phyloP scores from a whole-genome alignment of 352 stramenopile species.

The Pythium rhizo-oryzae region DNA sequence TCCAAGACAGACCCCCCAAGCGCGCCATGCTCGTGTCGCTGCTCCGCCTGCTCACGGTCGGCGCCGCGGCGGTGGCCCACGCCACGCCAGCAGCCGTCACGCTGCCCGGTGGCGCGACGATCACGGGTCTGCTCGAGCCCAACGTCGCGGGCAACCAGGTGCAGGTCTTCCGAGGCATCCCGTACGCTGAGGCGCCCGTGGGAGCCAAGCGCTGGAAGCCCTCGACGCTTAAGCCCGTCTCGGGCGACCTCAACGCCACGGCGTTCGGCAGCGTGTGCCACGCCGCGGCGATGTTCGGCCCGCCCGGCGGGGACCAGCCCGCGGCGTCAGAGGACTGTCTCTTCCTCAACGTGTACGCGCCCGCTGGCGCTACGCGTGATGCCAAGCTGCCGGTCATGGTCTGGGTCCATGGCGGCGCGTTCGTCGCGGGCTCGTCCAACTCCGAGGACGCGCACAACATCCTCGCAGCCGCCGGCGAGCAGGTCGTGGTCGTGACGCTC shows the following conservation, averaged over 20 bases:
- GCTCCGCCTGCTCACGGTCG: neutral
- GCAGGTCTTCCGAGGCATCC: slow-evolving; percentile 21
- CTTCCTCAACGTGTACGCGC: slow-evolving; percentile 42
- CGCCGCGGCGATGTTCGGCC: neutral
- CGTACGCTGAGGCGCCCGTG: slow-evolving; percentile 13
- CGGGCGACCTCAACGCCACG: slow-evolving; percentile 7
- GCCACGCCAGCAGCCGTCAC: neutral
- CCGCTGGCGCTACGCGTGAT: slow-evolving; percentile 17
- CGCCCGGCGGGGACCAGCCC: neutral
- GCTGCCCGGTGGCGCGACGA: neutral
- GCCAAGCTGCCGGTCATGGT: slow-evolving; percentile 42
- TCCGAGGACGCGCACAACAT: slow-evolving; percentile 12
- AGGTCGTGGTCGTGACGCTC: slow-evolving; percentile 40
- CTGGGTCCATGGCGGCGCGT: slow-evolving; percentile 37
- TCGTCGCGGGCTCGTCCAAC: slow-evolving; percentile 18
- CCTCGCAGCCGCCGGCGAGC: slow-evolving; percentile 8
- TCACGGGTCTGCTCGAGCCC: slow-evolving; percentile 6
- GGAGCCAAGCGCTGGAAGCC: slow-evolving; percentile 17
- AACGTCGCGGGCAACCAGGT: slow-evolving; percentile 13
- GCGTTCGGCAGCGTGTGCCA: slow-evolving; percentile 15
- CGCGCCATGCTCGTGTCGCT: neutral
- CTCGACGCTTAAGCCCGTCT: neutral
- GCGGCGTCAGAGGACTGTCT: slow-evolving; percentile 35
- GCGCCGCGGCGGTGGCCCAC: neutral
- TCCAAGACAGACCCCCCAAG: neutral